Evolutionary conservation across 202 grass and related monocot genomes (phyloP), one percentile per base, ranked within the genome.

Genomic region (Zizania palustris): DNA sequence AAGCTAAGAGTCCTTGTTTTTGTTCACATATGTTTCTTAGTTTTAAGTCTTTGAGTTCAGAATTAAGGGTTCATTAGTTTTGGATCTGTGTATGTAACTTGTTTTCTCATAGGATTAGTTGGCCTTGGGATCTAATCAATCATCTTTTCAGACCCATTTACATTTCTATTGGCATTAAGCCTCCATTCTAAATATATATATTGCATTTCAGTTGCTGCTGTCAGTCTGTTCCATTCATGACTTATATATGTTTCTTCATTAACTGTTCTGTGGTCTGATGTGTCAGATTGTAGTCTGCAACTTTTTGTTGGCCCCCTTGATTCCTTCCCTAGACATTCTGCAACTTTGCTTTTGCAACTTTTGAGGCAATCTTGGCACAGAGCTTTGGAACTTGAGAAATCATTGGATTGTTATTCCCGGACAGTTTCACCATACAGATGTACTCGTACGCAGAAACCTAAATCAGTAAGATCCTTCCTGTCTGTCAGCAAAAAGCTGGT

Each of bases 311-410:
- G 15, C 14, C 10, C 5, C 50, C 10, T 37, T 4, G 40, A 67
- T 69, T 2, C 66, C 45, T 13, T 49, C n/a, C 66, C 66, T 33
- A 68, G 43, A 50, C 44, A 69, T 69, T 69, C 45, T 36, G 13
- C 44, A 50, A 35, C 66, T 70, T 80, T 70, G 14, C 66, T 70
- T 80, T 70, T 70, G 54, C 34, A 49, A 45, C 65, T 80, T 80
- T 80, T 11, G 41, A 80, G 65, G 42, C 5, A 33, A n/a, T 28
- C 49, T 67, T 45, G 21, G 50, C 67, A 67, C 59, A 33, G 4
- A 60, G 4, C 53, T 37, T 60, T 69, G 53, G 46, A 79, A 80
- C 54, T 60, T 79, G 1, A 49, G 15, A 15, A 7, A 80, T 70
- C 33, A 70, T 70, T 70, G 11, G 41, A 16, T 68, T 80, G 13